phyloP scores from a whole-genome alignment of 768 basidiomycete species.

The Agrocybe praecox region DNA sequence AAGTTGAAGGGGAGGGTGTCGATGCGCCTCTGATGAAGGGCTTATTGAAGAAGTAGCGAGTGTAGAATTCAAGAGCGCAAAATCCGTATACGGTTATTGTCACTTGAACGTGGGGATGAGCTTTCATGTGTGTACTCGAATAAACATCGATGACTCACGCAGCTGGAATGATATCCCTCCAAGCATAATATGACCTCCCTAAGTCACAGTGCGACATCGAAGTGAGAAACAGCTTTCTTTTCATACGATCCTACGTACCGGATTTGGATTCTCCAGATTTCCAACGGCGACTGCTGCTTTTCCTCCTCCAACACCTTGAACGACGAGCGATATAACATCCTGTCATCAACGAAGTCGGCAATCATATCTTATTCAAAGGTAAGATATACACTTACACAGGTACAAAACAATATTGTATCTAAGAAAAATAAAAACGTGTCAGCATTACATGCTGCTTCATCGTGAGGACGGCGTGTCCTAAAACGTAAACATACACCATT shows the following conservation, averaged over 20 bases:
- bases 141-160: conserved; percentile 29
- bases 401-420: conserved; percentile 43
- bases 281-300: conserved; percentile 41
- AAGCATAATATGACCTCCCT: conserved; percentile 54
- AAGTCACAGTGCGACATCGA: background rate
- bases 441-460: too few species aligned
- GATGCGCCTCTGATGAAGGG: background rate
- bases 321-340: conserved; percentile 60
- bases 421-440: too few species aligned
- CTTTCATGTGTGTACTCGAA: too few species aligned
- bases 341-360: background rate
- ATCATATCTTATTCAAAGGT: background rate
- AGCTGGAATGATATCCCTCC: conserved; percentile 67
- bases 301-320: conserved; percentile 63
- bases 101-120: conserved; percentile 26
- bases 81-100: conserved; percentile 44
- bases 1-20: background rate
- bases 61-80: conserved; percentile 27
- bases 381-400: conserved; percentile 28
- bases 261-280: conserved; percentile 13
- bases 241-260: conserved; percentile 4
- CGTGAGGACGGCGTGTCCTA: too few species aligned
- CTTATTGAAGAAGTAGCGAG: conserved; percentile 8
- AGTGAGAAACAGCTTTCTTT: background rate
- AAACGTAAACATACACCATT: conserved; percentile 34